Base-by-base conservation (phyloP, 1,284 basidiomycete species). In the Ustilago xerochloae region DNA sequence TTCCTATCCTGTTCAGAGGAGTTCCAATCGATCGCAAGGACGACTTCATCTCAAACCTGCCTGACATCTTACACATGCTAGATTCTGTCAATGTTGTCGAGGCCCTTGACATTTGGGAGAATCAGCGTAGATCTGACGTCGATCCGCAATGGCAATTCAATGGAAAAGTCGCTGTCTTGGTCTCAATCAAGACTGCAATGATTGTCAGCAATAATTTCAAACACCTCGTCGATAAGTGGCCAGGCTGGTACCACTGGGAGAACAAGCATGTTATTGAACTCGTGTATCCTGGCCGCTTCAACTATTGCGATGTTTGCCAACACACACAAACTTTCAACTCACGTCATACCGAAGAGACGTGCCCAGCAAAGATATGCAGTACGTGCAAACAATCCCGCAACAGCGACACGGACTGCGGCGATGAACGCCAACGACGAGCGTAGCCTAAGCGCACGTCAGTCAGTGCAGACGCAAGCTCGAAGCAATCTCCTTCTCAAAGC, bases 71-170 rank as follows among this genome's bases (percentile, higher is more conserved):
- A 2, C 8, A 32, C 10, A 29, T 12, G 1, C 32, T 60, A 8
- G 41, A 46, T 24, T n/a, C 41, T 4, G 10, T 1, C 2, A 0
- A 22, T 1, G 35, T 5, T 3, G 39, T 60, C 15, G 33, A 52
- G 7, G n/a, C 52, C 24, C 18, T 60, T 15, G 58, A 60, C 15
- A 24, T 60, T 3, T 60, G 58, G 49, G 58, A 52, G 26, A 13
- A 36, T n/a, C 47, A 59, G 29, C 2, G 24, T 10, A 33, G 48
- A 28, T 16, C 29, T 6, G 10, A 16, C 0, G 28, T 16, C 22
- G 9, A 7, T 8, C 6, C 48, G 10, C 16, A 49, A 35, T 48
- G 48, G 48, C 10, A 18, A 15, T 60, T 52, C 29, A 4, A 46
- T 15, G 49, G 43, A n/a, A 10, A 26, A 3, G 28, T 60, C 10